These are phyloP conservation scores for Auricularia sp. DNA, from an alignment of 768 basidiomycete species.

Conservation along the genomic window DNA sequence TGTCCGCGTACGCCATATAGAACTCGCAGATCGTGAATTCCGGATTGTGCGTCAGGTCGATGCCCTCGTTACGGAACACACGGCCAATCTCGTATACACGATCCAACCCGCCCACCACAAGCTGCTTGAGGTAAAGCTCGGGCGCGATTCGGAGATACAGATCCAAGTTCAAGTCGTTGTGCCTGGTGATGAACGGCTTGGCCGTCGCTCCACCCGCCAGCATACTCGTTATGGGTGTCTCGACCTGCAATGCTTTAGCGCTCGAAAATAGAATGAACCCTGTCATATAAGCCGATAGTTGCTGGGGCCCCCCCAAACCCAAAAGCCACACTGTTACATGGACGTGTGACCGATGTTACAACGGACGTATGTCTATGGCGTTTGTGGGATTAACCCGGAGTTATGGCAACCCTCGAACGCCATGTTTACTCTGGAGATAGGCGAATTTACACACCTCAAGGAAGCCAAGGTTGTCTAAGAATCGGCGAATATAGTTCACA, in stretches of 20 bases:
- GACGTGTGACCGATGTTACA: too few species aligned
- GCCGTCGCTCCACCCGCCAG: conserved; percentile 96
- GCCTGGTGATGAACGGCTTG: conserved; percentile 97
- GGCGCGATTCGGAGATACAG: conserved; percentile 96
- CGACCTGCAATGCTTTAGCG: conserved; percentile 35
- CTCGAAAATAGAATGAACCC: too few species aligned
- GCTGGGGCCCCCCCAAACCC: too few species aligned
- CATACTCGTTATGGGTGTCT: conserved; percentile 96
- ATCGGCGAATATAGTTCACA: conserved; percentile 87
- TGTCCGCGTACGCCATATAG: conserved; percentile 99
- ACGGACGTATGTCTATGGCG: too few species aligned
- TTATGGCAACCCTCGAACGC: too few species aligned
- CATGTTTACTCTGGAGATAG: too few species aligned
- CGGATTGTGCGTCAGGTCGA: conserved; percentile 98
- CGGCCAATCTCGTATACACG: conserved; percentile 98
- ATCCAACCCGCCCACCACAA: conserved; percentile 93
- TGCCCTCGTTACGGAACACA: conserved; percentile 96
- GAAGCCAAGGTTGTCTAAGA: conserved; percentile 84
- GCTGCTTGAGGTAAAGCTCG: conserved; percentile 95
- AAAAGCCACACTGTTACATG: too few species aligned
- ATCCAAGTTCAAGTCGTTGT: conserved; percentile 95
- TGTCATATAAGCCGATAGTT: too few species aligned
- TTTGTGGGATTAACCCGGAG: too few species aligned
- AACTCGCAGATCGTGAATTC: conserved; percentile 99
- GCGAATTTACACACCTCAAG: conserved; percentile 42